phyloP scores from a whole-genome alignment of 441 rosid genomes.

The Croton laevigatus region DNA sequence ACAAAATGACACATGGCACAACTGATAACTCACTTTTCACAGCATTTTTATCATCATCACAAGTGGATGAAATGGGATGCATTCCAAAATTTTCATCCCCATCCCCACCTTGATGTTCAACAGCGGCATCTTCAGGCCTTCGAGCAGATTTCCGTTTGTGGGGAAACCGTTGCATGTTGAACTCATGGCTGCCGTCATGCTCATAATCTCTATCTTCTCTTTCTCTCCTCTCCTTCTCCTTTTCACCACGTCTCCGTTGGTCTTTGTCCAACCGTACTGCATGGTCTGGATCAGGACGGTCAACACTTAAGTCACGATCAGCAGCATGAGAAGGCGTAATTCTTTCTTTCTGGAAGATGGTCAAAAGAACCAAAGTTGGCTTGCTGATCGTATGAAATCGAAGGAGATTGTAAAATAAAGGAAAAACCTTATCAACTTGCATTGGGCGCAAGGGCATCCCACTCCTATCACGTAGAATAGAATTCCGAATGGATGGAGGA shows the following conservation, averaged over 20 bases:
- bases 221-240: conserved; percentile 66
- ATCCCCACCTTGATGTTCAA: conserved; percentile 68
- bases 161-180: conserved; percentile 49
- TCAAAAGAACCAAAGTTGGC: conserved; percentile 28
- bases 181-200: conserved; percentile 58
- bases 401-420: conserved; percentile 20
- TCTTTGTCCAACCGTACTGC: conserved; percentile 69
- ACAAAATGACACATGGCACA: conserved; percentile 13
- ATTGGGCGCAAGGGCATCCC: conserved; percentile 56
- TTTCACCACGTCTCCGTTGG: conserved; percentile 64
- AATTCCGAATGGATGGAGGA: conserved; percentile 52
- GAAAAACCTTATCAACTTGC: conserved; percentile 70
- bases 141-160: conserved; percentile 48
- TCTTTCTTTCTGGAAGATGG: conserved; percentile 69
- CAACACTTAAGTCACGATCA: conserved; percentile 56
- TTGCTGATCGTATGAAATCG: conserved; percentile 17
- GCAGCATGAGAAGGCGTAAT: conserved; percentile 43
- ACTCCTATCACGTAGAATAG: conserved; percentile 58
- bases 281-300: conserved; percentile 57
- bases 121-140: conserved; percentile 42
- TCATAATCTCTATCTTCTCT: conserved; percentile 59
- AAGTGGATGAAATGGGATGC: conserved; percentile 47
- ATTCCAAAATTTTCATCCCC: conserved; percentile 53
- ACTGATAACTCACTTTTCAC: conserved; percentile 43
- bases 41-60: conserved; percentile 70